Percentiles rank a stretch among this genome's conserved stretches.
phyloP scores from a whole-genome alignment of 129 eudicot species.

The Ambrosia artemisiifolia region DNA sequence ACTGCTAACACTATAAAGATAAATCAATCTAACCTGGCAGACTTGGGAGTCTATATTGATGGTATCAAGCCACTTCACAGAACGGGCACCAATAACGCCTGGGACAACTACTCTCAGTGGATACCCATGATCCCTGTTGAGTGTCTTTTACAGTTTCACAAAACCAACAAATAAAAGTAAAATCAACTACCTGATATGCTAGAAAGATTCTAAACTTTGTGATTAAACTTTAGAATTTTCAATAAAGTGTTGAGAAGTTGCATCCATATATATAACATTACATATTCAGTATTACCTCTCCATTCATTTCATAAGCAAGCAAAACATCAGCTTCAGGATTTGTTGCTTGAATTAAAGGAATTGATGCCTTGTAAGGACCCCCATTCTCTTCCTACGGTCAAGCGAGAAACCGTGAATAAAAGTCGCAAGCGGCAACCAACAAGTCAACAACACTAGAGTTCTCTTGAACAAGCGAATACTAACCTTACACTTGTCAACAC shows the following conservation, averaged over 20 bases:
- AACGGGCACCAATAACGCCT: slow-evolving; percentile 98
- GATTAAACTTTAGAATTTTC: background rate
- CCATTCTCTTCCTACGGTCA: slow-evolving; percentile 82
- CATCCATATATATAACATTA: background rate
- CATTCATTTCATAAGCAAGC: slow-evolving; percentile 97
- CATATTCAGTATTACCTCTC: slow-evolving; percentile 53
- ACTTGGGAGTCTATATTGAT: slow-evolving; percentile 78
- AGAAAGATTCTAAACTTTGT: slow-evolving; percentile 4
- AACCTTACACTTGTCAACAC: slow-evolving; percentile 96
- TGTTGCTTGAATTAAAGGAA: slow-evolving; percentile 84
- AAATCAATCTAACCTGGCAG: slow-evolving; percentile 66
- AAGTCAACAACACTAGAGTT: background rate
- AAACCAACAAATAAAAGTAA: slow-evolving; percentile 22
- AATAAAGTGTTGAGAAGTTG: background rate
- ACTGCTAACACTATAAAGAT: background rate
- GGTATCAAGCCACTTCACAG: slow-evolving; percentile 94
- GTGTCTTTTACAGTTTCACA: slow-evolving; percentile 50
- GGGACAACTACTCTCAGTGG: slow-evolving; percentile 96
- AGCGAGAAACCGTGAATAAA: slow-evolving; percentile 5
- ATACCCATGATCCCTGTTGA: slow-evolving; percentile 99
- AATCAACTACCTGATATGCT: slow-evolving; percentile 1
- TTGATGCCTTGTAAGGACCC: slow-evolving; percentile 96
- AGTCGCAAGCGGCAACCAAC: background rate
- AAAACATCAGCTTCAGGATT: slow-evolving; percentile 94
- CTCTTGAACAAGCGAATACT: slow-evolving; percentile 12